A percentile compares a stretch with the other conserved stretches of the same genome.
These are phyloP conservation scores for Cydonia oblonga DNA, from an alignment of 331 rosid species.

Conservation along the genomic window DNA sequence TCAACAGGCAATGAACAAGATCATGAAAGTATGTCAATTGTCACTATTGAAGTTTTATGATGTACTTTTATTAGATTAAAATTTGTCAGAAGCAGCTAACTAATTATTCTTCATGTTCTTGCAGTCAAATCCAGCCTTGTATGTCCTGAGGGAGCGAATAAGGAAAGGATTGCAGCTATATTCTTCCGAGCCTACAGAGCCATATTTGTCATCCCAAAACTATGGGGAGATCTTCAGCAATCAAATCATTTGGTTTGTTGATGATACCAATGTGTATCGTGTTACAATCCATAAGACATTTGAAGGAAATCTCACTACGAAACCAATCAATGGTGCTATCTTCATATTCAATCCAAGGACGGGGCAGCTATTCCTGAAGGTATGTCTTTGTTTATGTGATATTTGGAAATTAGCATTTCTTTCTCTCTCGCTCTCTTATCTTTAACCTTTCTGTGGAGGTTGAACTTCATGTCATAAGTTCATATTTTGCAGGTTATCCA, in stretches of 20 bases:
- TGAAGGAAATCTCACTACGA: conserved; percentile 96
- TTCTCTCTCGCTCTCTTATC: no score
- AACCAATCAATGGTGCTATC: conserved; percentile 95
- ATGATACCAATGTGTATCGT: conserved; percentile 94
- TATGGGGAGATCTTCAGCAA: conserved; percentile 98
- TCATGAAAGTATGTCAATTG: conserved; percentile 64
- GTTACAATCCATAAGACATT: conserved; percentile 96
- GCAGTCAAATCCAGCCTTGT: conserved; percentile 98
- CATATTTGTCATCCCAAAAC: conserved; percentile 90
- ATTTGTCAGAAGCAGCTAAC: neutral
- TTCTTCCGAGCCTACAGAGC: conserved; percentile 98
- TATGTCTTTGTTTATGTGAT: conserved; percentile 11
- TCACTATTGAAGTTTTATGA: neutral
- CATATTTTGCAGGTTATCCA: conserved; percentile 72
- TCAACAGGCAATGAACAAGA: conserved; percentile 97
- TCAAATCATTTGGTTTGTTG: conserved; percentile 98
- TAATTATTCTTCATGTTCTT: conserved; percentile 3
- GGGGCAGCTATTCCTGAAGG: conserved; percentile 91
- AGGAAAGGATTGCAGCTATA: conserved; percentile 95
- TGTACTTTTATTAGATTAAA: neutral
- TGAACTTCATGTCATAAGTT: conserved; percentile 6
- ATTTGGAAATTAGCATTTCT: no score
- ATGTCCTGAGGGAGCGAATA: conserved; percentile 93
- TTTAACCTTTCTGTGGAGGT: neutral
- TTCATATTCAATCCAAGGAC: conserved; percentile 97